Evolutionary conservation across 345 rosid species (phyloP).

Genomic region (Pugionium dolabratum): DNA sequence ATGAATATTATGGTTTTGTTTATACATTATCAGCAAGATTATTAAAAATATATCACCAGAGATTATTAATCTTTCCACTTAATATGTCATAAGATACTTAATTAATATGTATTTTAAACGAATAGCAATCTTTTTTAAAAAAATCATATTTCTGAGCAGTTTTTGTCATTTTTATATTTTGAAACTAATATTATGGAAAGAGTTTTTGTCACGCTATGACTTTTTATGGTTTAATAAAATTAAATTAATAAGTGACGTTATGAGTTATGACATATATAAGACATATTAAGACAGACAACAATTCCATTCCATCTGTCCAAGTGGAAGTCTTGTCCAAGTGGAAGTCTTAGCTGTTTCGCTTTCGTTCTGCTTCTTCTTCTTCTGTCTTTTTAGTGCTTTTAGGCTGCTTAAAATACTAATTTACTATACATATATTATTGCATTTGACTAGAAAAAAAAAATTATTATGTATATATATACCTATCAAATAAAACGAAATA

Average conservation of each 20-base stretch:
- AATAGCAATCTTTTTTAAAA: too few species aligned
- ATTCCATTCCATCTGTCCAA: slow-evolving; percentile 33
- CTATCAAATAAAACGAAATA: too few species aligned
- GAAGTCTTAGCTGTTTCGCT: slow-evolving; percentile 43
- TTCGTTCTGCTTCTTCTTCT: slow-evolving; percentile 12
- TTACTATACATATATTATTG: too few species aligned
- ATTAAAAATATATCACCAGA: neutral
- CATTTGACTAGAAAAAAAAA: too few species aligned
- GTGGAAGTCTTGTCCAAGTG: slow-evolving; percentile 42
- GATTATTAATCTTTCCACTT: slow-evolving; percentile 1
- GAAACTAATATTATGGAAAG: slow-evolving; percentile 24
- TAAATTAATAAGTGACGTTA: neutral
- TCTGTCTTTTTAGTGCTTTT: slow-evolving; percentile 25
- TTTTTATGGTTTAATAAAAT: too few species aligned
- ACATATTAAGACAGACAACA: slow-evolving; percentile 43
- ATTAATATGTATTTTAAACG: neutral
- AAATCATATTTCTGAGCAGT: too few species aligned
- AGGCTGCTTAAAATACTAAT: neutral
- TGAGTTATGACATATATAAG: slow-evolving; percentile 22
- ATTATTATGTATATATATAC: too few species aligned
- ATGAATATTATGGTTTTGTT: slow-evolving; percentile 27
- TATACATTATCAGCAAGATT: slow-evolving; percentile 22
- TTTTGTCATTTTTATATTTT: neutral
- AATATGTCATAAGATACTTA: too few species aligned
- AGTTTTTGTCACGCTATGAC: slow-evolving; percentile 21